A percentile compares a stretch with the other conserved stretches of the same genome.
Conservation (phyloP, 306 rosid genomes). For the Malus sylvestris region DNA sequence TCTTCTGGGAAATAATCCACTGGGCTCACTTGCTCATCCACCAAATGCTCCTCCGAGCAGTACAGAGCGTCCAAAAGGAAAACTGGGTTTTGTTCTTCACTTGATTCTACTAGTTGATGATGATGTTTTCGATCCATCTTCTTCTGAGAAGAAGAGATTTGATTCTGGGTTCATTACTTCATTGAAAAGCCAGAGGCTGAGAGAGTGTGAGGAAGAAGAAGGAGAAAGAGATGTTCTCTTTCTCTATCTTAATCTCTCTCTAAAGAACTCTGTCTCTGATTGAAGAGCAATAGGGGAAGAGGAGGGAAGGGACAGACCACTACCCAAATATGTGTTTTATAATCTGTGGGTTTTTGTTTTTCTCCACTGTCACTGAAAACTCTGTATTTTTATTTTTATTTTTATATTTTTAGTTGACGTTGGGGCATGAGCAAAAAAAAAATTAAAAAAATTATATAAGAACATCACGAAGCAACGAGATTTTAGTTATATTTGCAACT, state of each 20-base stretch:
- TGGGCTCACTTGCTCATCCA: slow-evolving; percentile 10
- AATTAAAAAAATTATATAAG: too few relatives aligned
- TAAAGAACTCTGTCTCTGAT: not conserved
- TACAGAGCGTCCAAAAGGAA: slow-evolving; percentile 50
- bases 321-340: slow-evolving; percentile 7
- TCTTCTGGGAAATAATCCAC: slow-evolving; percentile 13
- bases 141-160: slow-evolving; percentile 31
- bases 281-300: not conserved
- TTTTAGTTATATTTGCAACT: too few relatives aligned
- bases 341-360: slow-evolving; percentile 1
- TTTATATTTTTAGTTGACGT: too few relatives aligned
- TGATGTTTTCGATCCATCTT: slow-evolving; percentile 34
- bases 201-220: not conserved
- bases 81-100: slow-evolving; percentile 12
- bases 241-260: slow-evolving; percentile 7
- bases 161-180: slow-evolving; percentile 31
- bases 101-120: not conserved
- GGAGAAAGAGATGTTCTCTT: not conserved
- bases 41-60: slow-evolving; percentile 69
- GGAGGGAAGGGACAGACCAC: not conserved
- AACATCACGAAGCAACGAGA: too few relatives aligned
- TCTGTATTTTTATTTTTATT: not conserved
- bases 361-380: not conserved
- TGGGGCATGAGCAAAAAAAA: too few relatives aligned
- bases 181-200: slow-evolving; percentile 8